phyloP scores from a whole-genome alignment of 345 rosid genomes.

The Lumnitzera littorea region DNA sequence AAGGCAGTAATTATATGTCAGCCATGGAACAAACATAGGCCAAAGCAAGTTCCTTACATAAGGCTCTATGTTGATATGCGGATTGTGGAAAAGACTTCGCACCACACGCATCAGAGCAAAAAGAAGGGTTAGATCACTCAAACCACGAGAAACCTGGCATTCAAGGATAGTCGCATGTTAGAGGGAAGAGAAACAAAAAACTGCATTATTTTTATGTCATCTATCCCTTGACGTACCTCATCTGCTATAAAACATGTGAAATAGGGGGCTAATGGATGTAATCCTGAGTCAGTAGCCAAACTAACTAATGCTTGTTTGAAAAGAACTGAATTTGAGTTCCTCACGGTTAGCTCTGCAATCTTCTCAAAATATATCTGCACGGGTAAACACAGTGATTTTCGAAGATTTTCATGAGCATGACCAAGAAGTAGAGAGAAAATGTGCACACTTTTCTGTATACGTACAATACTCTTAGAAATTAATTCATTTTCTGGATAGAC shows the following conservation, averaged over 20 bases:
- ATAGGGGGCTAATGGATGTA: conserved; percentile 97
- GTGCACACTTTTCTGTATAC: no score
- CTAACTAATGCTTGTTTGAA: conserved; percentile 90
- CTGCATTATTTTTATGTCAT: neutral
- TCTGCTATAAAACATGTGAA: conserved; percentile 86
- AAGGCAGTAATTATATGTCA: no score
- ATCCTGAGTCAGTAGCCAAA: conserved; percentile 92
- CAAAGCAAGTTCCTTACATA: conserved; percentile 58
- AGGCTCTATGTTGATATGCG: conserved; percentile 85
- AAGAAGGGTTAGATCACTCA: conserved; percentile 69
- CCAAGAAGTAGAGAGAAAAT: no score
- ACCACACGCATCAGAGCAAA: conserved; percentile 92
- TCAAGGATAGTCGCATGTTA: conserved; percentile 12
- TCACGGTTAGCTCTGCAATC: conserved; percentile 79
- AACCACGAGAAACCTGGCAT: conserved; percentile 82
- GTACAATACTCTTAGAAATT: no score
- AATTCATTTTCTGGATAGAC: no score
- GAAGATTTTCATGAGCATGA: no score
- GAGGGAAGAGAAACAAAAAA: conserved; percentile 9
- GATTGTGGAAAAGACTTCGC: conserved; percentile 75
- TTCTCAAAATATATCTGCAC: conserved; percentile 90
- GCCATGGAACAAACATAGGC: neutral
- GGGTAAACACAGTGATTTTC: neutral
- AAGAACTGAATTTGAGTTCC: conserved; percentile 62
- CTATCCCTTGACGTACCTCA: conserved; percentile 47